phyloP scores from a whole-genome alignment of 75 land plant genomes.

The Gnetum montanum region DNA sequence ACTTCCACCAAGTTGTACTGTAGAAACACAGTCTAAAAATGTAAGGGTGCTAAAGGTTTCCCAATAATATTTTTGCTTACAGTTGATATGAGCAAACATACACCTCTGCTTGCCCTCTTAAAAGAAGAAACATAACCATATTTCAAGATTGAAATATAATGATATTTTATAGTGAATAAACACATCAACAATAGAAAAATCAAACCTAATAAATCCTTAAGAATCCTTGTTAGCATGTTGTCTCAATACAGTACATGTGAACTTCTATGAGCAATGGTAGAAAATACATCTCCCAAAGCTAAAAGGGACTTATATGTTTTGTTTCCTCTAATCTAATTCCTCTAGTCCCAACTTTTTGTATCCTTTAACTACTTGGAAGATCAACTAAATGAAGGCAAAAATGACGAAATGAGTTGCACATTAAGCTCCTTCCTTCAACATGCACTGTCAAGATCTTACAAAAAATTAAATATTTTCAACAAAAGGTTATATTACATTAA shows the following conservation, averaged over 20 bases:
- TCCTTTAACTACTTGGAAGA: constrained; percentile 74
- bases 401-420: constrained; percentile 43
- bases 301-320: constrained; percentile 66
- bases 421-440: constrained; percentile 52
- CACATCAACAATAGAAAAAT: too few species aligned
- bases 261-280: constrained; percentile 54
- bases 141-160: constrained; percentile 1
- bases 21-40: constrained; percentile 49
- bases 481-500: too few species aligned
- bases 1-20: constrained; percentile 45
- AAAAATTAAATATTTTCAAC: too few species aligned
- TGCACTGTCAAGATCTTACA: constrained; percentile 68
- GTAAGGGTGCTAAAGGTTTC: constrained; percentile 33
- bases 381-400: constrained; percentile 74
- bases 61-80: constrained; percentile 20
- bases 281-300: constrained; percentile 73
- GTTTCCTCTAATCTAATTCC: constrained; percentile 76
- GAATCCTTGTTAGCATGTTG: constrained; percentile 56
- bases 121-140: constrained; percentile 17
- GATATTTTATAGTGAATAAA: constrained; percentile 7
- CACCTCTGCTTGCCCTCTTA: too few species aligned
- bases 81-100: constrained; percentile 35
- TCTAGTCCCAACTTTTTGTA: constrained; percentile 58
- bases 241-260: constrained; percentile 58
- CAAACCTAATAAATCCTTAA: constrained; percentile 67